Conservation (phyloP, 139 green algal species). For the Micractinium conductrix region DNA sequence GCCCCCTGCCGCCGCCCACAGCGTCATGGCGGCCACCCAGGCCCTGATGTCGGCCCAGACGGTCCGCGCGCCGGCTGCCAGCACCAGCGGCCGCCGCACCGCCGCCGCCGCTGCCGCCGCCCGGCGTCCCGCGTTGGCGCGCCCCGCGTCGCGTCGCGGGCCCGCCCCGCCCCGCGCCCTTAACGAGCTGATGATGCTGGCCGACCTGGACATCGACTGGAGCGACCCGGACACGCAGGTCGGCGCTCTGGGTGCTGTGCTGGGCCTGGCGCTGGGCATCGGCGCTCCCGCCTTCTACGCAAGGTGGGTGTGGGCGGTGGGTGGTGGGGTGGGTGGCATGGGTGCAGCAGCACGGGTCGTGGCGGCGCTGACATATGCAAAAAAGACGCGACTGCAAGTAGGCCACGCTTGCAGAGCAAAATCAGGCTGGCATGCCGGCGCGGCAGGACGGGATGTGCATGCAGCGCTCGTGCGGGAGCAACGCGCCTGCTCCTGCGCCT, state of each 20-base stretch:
- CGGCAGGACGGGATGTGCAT: no score
- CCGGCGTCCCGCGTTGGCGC: no score
- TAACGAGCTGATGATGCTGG: conserved; percentile 28
- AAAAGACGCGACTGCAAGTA: no score
- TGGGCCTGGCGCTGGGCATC: conserved; percentile 66
- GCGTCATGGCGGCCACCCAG: conserved; percentile 3
- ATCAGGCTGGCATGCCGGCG: no score
- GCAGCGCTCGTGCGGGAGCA: no score
- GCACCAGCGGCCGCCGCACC: background rate
- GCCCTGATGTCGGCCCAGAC: background rate
- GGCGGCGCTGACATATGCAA: no score
- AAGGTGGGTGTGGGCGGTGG: no score
- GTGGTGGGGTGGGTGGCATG: no score
- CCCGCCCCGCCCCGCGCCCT: background rate
- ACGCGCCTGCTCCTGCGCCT: no score
- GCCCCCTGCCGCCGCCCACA: no score
- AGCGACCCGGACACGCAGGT: conserved; percentile 74
- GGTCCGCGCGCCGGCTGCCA: background rate
- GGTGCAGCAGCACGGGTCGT: no score
- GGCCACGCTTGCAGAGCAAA: no score
- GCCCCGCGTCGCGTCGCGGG: background rate
- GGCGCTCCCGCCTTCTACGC: conserved; percentile 84
- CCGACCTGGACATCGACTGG: conserved; percentile 79
- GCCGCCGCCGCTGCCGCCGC: background rate
- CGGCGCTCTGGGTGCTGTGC: conserved; percentile 56